Evolutionary conservation across 2,329 filamentous ascomycete genomes (phyloP), one percentile per base, ranked within the genome.

Genomic region (Sclerotinia borealis): DNA sequence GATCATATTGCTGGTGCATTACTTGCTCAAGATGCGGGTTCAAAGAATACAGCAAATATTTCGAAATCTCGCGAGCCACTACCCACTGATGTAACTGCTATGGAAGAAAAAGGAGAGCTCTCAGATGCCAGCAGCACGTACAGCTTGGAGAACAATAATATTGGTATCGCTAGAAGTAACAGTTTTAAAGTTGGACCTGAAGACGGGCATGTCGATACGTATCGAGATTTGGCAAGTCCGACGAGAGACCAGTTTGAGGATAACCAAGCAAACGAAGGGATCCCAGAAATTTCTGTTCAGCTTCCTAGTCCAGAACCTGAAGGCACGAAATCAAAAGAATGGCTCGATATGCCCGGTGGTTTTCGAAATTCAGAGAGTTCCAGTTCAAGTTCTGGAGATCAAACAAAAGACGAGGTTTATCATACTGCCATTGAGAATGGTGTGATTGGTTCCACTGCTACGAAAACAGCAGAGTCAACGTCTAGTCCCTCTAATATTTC

Each of bases 51-150:
- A 52, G 81, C 83, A 31, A 85, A 86, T 64, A 84, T 80, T 15
- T 83, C 82, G 9, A 80, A 80, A 68, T 81, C 80, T 66, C 79
- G 83, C 59, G 84, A 90, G 66, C 89, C 90, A 19, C 74, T 92
- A 39, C 86, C 90, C 5, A 88, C 88, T 1, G 82, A 91, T 19
- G 86, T 90, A 15, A 89, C 87, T 0, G 87, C 86, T 1, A 82
- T 88, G 22, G 88, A 92, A 71, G 85, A 83, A 11, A 82, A 76
- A 62, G 87, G 84, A 1, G 86, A 90, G 67, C 76, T 80, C 17
- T 90, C 86, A 17, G 85, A 89, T 64, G 78, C 79, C 36, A 75
- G 72, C 56, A 76, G 75, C 25, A 77, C 75, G 54, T 76, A 80
- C 54, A 72, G 76, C 45, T 73, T 58, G 10, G 36, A 72, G 29